Base-by-base conservation (phyloP, 257 asterid species). In the Misopates orontium region DNA sequence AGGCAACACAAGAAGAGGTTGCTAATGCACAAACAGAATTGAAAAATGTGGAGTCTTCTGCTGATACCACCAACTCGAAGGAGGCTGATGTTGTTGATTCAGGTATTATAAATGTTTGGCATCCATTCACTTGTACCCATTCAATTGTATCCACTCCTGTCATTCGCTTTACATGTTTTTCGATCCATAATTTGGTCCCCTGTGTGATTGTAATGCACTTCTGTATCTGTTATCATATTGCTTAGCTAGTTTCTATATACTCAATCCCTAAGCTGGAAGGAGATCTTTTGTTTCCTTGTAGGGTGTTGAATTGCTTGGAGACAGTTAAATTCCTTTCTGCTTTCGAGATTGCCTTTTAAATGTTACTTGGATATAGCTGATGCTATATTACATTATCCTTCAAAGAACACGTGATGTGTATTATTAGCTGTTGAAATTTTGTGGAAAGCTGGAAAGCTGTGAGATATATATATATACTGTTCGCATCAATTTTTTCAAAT, bases 21-120 rank as follows among this genome's bases (percentile, higher is more conserved):
- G 75, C 16, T 52, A 39, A 25, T 51, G 61, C 10, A 25, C 76
- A 60, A 39, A 61, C 59, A 63, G 85, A 61, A 22, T 16, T 24
- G 56, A 54, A 66, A 39, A 67, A 49, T 40, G 67, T 65, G 70
- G 74, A 66, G 40, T 65, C 85, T 67, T 79, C 84, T 69, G 63
- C 73, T 67, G 68, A 71, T 56, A 36, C 75, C 19, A 41, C 51
- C 52, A 50, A 72, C 64, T 41, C 20, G 73, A 81, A 72, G 67
- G 66, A n/a, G 60, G 66, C 60, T 56, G 75, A 65, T 57, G 74
- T 53, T 24, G 77, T 64, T 52, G 82, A 73, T 76, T 75, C 84
- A 77, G 94, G 96, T 85, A 73, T 66, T 36, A 17, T 45, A 71
- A 66, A 28, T 60, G 60, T 53, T 57, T 60, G 6, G 36, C 24